These are phyloP conservation scores for Exobasidium rhododendri DNA, from an alignment of 1,284 basidiomycete genomes.

Conservation along the genomic window DNA sequence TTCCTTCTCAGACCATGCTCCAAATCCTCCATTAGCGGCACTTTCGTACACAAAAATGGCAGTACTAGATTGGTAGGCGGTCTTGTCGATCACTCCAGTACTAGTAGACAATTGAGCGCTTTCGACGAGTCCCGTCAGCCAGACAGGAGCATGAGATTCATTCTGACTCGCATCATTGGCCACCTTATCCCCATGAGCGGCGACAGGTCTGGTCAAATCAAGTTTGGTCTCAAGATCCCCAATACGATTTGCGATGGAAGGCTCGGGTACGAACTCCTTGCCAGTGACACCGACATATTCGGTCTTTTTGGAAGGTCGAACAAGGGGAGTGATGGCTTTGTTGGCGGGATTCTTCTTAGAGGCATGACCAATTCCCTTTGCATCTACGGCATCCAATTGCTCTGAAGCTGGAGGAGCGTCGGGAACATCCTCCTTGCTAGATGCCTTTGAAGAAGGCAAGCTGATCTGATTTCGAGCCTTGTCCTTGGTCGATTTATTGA, in stretches of 20 bases:
- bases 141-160: conserved; percentile 19
- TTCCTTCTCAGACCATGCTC: conserved; percentile 43
- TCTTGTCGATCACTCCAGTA: conserved; percentile 43
- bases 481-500: conserved; percentile 35
- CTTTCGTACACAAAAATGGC: conserved; percentile 54
- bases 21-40: conserved; percentile 44
- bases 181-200: conserved; percentile 28
- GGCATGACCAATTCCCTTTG: conserved; percentile 22
- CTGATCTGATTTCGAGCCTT: conserved; percentile 21
- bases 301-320: background rate
- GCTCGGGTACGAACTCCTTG: conserved; percentile 26
- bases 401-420: conserved; percentile 31
- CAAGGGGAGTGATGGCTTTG: conserved; percentile 19
- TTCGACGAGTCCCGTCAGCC: conserved; percentile 37
- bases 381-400: conserved; percentile 36
- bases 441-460: conserved; percentile 15
- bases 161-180: conserved; percentile 27
- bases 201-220: conserved; percentile 32
- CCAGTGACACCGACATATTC: conserved; percentile 6
- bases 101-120: conserved; percentile 26
- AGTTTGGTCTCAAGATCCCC: conserved; percentile 33
- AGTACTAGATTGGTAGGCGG: conserved; percentile 44
- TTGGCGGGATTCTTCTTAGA: conserved; percentile 24
- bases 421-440: conserved; percentile 8
- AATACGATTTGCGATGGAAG: conserved; percentile 30